Percentiles rank a stretch among this genome's conserved stretches.
phyloP scores from a whole-genome alignment of 2,329 filamentous ascomycete species.

The Verticillium klebahnii region DNA sequence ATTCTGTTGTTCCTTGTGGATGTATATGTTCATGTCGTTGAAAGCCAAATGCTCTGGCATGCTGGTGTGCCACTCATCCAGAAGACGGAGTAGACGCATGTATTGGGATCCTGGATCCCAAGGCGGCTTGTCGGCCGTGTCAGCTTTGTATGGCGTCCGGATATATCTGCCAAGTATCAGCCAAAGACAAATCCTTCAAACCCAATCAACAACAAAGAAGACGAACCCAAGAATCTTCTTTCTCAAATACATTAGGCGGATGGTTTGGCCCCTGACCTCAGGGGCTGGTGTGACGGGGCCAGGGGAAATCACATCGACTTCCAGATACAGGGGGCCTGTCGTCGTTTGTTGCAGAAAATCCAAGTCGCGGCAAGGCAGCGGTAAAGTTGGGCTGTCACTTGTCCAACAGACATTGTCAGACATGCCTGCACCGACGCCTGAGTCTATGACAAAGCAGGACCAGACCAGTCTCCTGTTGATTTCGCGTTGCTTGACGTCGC shows the following conservation, averaged over 20 bases:
- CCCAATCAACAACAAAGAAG: too few species aligned
- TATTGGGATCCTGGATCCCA: not conserved
- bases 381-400: not conserved
- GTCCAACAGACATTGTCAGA: not conserved
- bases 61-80: not conserved
- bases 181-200: not conserved
- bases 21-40: not conserved
- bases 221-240: not conserved
- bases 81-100: not conserved
- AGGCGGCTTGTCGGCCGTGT: not conserved
- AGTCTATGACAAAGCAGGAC: not conserved
- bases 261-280: not conserved
- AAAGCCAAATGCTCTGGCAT: not conserved
- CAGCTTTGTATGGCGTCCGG: not conserved
- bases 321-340: not conserved
- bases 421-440: not conserved
- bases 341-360: not conserved
- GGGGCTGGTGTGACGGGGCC: not conserved
- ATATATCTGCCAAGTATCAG: not conserved
- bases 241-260: not conserved
- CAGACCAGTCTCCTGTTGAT: not conserved
- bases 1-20: not conserved
- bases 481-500: not conserved
- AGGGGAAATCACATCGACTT: not conserved
- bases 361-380: not conserved